Base-by-base conservation (phyloP, 305 asterid genomes). In the Solanum hybrid region DNA sequence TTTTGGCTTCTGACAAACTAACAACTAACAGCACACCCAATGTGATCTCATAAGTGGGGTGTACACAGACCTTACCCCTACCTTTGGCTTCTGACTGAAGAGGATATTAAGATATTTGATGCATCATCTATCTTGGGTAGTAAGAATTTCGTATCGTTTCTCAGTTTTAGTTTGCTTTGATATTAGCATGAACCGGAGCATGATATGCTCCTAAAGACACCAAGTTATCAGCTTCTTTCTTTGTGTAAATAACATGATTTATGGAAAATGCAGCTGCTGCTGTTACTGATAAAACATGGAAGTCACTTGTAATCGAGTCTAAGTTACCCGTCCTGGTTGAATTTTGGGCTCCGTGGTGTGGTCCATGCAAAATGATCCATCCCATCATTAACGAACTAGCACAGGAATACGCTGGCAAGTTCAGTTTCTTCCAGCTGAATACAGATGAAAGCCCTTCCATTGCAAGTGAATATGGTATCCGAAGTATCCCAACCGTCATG, bases 321-420 rank as follows among this genome's bases (percentile, higher is more conserved):
- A 94, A 92, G 35, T 40, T 75, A 26, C 97, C 98, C 28, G 99
- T 97, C 87, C 87, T 97, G 92, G 98, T 97, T 77, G 99, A 97
- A 90, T 97, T 97, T 87, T 97, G 99, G 99, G 99, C 99, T 34
- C 98, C 99, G 1, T 97, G 98, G 99, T 97, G 99, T 46, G 98
- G 99, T 64, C 99, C 99, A 2, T 97, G 99, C 93, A 95, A 94
- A 73, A 97, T 97, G 97, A 95, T 97, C 79, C 98, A 96, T 87
- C 98, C 98, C 0, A 91, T 96, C 86, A 94, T 97, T 2, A 96
- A 94, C 87, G 96, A 96, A 57, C 93, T 97, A 90, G 96, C 99
- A 14, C 93, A 93, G 90, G 90, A 94, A 9, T 97, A 93, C 37
- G 87, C 94, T 2, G 99, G 98, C 82, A 95, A 94, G 93, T 96